These are phyloP conservation scores for Fragosphaeria purpurea DNA, from an alignment of 2,329 filamentous ascomycete species.

Conservation along the genomic window DNA sequence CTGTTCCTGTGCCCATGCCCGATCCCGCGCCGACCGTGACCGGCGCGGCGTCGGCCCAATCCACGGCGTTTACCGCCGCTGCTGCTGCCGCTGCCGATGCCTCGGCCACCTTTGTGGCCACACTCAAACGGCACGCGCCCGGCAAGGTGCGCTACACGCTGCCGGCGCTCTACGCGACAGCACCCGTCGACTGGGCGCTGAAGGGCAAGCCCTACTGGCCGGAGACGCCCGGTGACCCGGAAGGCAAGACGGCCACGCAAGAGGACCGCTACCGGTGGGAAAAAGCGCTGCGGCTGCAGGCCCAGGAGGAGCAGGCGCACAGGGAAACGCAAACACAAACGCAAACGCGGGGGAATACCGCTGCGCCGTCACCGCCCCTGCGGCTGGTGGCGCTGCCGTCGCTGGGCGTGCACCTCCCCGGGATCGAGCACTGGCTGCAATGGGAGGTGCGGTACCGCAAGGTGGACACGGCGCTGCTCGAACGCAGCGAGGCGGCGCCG, in stretches of 20 bases:
- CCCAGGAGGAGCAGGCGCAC: background rate
- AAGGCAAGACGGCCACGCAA: background rate
- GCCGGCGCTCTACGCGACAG: slow-evolving; percentile 41
- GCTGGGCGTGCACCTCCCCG: slow-evolving; percentile 36
- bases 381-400: slow-evolving; percentile 44
- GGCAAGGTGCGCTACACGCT: slow-evolving; percentile 46
- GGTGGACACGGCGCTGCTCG: slow-evolving; percentile 32
- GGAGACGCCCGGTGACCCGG: background rate
- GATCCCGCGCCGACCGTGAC: background rate
- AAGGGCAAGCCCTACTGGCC: slow-evolving; percentile 11
- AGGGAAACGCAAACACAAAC: background rate
- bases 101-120: slow-evolving; percentile 22
- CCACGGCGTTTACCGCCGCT: background rate
- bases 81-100: background rate
- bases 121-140: slow-evolving; percentile 41
- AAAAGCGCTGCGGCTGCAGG: background rate
- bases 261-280: slow-evolving; percentile 7
- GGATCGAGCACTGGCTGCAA: slow-evolving; percentile 36
- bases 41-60: background rate
- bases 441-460: slow-evolving; percentile 42
- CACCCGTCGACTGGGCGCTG: slow-evolving; percentile 22
- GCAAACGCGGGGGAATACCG: background rate
- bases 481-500: background rate
- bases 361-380: slow-evolving; percentile 14
- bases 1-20: too few relatives aligned